Conservation (phyloP, 164 flowering plant species). For the Kalanchoe fedtschenkoi region DNA sequence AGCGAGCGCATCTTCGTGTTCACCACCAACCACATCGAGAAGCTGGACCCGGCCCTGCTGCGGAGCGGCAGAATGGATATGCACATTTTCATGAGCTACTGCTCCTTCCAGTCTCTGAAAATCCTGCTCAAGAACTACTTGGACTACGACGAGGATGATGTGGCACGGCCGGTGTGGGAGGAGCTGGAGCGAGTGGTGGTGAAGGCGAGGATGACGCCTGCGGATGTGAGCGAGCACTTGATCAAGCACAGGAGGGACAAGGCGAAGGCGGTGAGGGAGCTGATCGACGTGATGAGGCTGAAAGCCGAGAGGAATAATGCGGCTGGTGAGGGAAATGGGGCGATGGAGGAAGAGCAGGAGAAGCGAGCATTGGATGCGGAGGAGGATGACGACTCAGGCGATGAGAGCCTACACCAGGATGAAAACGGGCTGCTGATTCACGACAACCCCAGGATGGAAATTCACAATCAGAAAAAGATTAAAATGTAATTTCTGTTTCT, state of each 20-base stretch:
- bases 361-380: conserved; percentile 55
- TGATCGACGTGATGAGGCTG: conserved; percentile 36
- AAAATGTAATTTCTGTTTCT: too few species aligned
- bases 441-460: too few species aligned
- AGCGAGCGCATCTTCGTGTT: conserved; percentile 85
- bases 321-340: conserved; percentile 10
- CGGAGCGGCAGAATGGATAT: conserved; percentile 85
- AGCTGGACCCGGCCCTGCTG: conserved; percentile 80
- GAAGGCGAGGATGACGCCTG: conserved; percentile 72
- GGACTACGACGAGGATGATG: conserved; percentile 28
- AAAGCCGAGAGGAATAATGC: conserved; percentile 26
- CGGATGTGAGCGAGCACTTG: conserved; percentile 75
- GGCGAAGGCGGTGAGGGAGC: conserved; percentile 38
- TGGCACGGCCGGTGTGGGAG: conserved; percentile 21
- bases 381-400: too few species aligned
- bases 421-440: background rate
- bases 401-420: too few species aligned
- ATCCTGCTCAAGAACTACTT: conserved; percentile 61
- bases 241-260: conserved; percentile 56
- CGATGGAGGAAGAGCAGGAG: conserved; percentile 51
- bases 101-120: conserved; percentile 47
- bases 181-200: conserved; percentile 35
- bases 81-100: conserved; percentile 72
- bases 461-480: too few species aligned
- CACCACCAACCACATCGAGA: conserved; percentile 87